phyloP scores from a whole-genome alignment of 192 early-diverging fungal species.

The Rhizoclosmatium globosum region DNA sequence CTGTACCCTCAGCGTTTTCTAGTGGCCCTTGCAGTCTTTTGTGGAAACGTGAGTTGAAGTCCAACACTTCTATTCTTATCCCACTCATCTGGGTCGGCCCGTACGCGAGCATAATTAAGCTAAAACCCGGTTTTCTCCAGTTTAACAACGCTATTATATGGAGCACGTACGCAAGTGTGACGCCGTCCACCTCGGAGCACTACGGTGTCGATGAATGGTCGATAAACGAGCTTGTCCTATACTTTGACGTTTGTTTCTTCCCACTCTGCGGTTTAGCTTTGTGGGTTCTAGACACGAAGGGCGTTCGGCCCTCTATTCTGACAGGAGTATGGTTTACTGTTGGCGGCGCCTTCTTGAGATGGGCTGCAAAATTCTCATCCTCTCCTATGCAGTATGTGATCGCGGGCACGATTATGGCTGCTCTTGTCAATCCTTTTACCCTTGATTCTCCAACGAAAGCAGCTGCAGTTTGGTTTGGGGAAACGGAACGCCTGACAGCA shows the following conservation, averaged over 20 bases:
- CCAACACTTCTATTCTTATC: too few species aligned
- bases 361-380: not conserved
- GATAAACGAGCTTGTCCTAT: slow-evolving; percentile 28
- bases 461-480: slow-evolving; percentile 39
- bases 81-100: too few species aligned
- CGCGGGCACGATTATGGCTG: not conserved
- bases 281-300: slow-evolving; percentile 25
- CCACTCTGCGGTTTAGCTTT: not conserved
- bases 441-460: slow-evolving; percentile 34
- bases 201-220: slow-evolving; percentile 1
- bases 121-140: too few species aligned
- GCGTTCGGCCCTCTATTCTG: slow-evolving; percentile 12
- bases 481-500: slow-evolving; percentile 39
- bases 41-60: too few species aligned
- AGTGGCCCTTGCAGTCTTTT: too few species aligned
- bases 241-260: slow-evolving; percentile 10
- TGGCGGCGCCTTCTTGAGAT: slow-evolving; percentile 15
- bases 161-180: slow-evolving; percentile 31
- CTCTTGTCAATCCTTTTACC: slow-evolving; percentile 14
- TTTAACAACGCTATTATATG: slow-evolving; percentile 31
- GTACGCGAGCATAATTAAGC: too few species aligned
- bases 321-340: slow-evolving; percentile 23
- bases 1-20: too few species aligned
- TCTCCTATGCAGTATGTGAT: not conserved
- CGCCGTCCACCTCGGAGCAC: slow-evolving; percentile 15